These are phyloP conservation scores for Puccinia sorghi DNA, from an alignment of 1,284 basidiomycete species.

Conservation along the genomic window DNA sequence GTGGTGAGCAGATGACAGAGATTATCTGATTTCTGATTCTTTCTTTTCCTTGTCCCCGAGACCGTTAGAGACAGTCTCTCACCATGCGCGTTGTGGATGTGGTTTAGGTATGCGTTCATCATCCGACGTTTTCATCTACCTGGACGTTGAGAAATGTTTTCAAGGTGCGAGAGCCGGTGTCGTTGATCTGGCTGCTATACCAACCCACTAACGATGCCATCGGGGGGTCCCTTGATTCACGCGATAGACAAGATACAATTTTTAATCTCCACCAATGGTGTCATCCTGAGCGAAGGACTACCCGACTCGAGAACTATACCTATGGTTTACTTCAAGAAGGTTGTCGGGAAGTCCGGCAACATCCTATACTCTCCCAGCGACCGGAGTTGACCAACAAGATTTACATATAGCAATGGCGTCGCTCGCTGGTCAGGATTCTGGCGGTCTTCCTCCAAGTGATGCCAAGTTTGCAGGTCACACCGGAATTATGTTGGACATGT, in stretches of 20 bases:
- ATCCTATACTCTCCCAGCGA: slow-evolving; percentile 20
- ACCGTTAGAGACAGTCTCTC: neutral
- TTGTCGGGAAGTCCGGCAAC: slow-evolving; percentile 56
- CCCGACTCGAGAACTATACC: slow-evolving; percentile 63
- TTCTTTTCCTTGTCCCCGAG: neutral
- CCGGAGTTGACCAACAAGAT: neutral
- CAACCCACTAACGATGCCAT: too few species aligned
- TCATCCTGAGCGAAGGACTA: slow-evolving; percentile 74
- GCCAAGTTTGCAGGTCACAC: neutral
- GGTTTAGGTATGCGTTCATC: slow-evolving; percentile 35
- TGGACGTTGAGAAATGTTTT: slow-evolving; percentile 44
- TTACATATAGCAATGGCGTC: neutral
- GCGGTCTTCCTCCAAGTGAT: too few species aligned
- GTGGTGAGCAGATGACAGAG: too few species aligned
- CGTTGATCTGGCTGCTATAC: neutral
- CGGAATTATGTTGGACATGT: neutral
- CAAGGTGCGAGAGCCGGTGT: slow-evolving; percentile 3
- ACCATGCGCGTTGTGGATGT: neutral
- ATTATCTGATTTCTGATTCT: neutral
- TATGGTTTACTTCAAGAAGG: slow-evolving; percentile 67
- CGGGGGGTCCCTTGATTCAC: neutral
- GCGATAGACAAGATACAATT: slow-evolving; percentile 68
- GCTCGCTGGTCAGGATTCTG: neutral
- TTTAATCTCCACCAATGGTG: slow-evolving; percentile 75
- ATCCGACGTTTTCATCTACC: slow-evolving; percentile 40